These are phyloP conservation scores for Exophiala aquamarina DNA, from an alignment of 2,329 filamentous ascomycete genomes.

Conservation along the genomic window DNA sequence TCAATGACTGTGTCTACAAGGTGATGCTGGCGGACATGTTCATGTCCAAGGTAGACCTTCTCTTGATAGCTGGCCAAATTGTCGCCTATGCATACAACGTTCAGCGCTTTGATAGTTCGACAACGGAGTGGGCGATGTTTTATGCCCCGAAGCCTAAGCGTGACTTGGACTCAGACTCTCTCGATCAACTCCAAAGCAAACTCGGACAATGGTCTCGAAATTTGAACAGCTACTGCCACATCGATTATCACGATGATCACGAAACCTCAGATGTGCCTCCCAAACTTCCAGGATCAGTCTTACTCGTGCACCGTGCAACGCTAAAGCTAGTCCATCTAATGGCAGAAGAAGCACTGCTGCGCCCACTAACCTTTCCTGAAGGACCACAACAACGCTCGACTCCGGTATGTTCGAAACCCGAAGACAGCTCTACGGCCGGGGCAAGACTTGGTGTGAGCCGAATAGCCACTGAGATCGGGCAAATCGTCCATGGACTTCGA, in stretches of 20 bases:
- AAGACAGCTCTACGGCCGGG: not conserved
- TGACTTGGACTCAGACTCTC: not conserved
- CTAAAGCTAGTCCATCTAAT: constrained; percentile 6
- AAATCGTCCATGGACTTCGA: not conserved
- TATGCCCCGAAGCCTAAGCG: constrained; percentile 4
- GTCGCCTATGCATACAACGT: constrained; percentile 3
- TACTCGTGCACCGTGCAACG: not conserved
- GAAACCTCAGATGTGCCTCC: not conserved
- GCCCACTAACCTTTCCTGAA: not conserved
- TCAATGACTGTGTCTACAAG: constrained; percentile 4
- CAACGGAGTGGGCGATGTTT: constrained; percentile 7
- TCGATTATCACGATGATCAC: constrained; percentile 9
- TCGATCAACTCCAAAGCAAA: not conserved
- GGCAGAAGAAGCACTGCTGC: constrained; percentile 3
- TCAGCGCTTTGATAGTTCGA: constrained; percentile 1
- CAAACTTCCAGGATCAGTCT: no score
- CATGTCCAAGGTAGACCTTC: constrained; percentile 8
- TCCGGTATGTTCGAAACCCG: not conserved
- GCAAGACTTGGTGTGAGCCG: not conserved
- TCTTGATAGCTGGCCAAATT: constrained; percentile 5
- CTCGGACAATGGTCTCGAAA: constrained; percentile 5
- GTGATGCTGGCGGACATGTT: constrained; percentile 13
- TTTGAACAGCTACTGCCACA: constrained; percentile 4
- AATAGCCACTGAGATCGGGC: not conserved
- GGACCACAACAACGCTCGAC: not conserved